Conservation (phyloP, 2,329 filamentous ascomycete species). For the Phoma sp. region DNA sequence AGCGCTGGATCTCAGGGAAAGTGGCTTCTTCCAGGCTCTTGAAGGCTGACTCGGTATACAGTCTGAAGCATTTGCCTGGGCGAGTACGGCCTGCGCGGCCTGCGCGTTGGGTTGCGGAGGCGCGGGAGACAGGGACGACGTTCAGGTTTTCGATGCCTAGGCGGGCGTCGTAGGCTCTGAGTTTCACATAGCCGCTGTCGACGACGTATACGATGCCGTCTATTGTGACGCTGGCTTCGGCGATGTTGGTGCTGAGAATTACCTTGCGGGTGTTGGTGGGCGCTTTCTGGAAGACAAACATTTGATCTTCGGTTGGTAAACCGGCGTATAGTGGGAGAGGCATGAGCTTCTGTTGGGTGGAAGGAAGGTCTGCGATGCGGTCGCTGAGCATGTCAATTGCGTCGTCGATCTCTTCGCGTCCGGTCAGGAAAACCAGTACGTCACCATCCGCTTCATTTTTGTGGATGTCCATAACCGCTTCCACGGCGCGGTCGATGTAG, state of each 20-base stretch:
- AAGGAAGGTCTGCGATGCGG: conserved; percentile 67
- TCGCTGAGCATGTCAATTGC: conserved; percentile 81
- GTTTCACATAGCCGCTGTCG: conserved; percentile 89
- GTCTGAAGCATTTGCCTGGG: conserved; percentile 89
- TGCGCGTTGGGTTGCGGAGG: conserved; percentile 88
- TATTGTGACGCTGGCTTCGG: conserved; percentile 93
- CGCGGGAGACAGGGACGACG: conserved; percentile 82
- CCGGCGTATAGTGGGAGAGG: conserved; percentile 87
- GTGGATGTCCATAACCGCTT: conserved; percentile 88
- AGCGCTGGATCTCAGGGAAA: conserved; percentile 88
- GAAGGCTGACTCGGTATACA: conserved; percentile 83
- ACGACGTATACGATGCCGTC: conserved; percentile 90
- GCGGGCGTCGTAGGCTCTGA: conserved; percentile 80
- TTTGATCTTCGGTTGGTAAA: conserved; percentile 86
- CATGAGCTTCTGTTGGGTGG: conserved; percentile 65
- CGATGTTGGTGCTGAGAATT: conserved; percentile 93
- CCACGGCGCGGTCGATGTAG: conserved; percentile 82
- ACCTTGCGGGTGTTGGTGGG: conserved; percentile 86
- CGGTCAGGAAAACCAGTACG: conserved; percentile 89
- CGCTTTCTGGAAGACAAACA: conserved; percentile 89
- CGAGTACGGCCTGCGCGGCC: conserved; percentile 88
- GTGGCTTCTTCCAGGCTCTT: conserved; percentile 71
- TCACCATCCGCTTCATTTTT: conserved; percentile 80
- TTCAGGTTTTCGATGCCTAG: conserved; percentile 90
- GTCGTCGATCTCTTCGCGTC: conserved; percentile 88